These are phyloP conservation scores for Camelina sativa DNA, from an alignment of 345 rosid genomes.

Conservation along the genomic window DNA sequence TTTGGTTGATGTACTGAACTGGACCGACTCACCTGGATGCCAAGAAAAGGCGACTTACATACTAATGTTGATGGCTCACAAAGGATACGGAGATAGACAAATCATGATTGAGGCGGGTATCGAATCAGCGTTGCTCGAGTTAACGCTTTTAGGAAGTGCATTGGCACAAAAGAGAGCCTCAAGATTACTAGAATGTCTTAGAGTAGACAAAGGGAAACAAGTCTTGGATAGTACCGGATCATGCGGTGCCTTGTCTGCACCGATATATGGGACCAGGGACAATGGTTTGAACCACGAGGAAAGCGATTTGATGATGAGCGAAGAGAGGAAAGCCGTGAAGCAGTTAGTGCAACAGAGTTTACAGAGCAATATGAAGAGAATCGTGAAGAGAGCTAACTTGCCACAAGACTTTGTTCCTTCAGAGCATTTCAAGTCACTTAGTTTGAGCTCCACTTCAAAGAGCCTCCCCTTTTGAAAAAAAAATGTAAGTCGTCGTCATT, in stretches of 20 bases:
- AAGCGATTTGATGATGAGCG: conserved; percentile 79
- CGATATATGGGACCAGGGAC: conserved; percentile 65
- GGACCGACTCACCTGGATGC: conserved; percentile 91
- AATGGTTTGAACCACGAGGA: conserved; percentile 56
- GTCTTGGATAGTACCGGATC: conserved; percentile 64
- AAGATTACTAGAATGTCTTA: conserved; percentile 78
- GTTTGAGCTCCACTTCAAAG: conserved; percentile 87
- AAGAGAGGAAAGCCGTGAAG: conserved; percentile 94
- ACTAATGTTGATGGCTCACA: conserved; percentile 94
- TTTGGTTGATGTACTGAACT: conserved; percentile 83
- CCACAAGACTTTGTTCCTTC: conserved; percentile 97
- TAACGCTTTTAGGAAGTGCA: conserved; percentile 87
- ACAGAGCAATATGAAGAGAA: conserved; percentile 95
- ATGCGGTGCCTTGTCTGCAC: conserved; percentile 77
- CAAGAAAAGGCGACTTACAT: conserved; percentile 90
- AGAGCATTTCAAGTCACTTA: conserved; percentile 87
- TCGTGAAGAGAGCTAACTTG: conserved; percentile 91
- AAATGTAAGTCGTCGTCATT: conserved; percentile 41
- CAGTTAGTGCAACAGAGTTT: conserved; percentile 95
- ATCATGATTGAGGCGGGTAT: conserved; percentile 94
- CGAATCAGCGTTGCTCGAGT: conserved; percentile 77
- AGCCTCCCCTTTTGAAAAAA: conserved; percentile 85
- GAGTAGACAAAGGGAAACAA: conserved; percentile 92
- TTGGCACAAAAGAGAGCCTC: conserved; percentile 97
- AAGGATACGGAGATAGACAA: conserved; percentile 80